Conservation (phyloP, 1,284 basidiomycete species). For the Mycena citricolor region DNA sequence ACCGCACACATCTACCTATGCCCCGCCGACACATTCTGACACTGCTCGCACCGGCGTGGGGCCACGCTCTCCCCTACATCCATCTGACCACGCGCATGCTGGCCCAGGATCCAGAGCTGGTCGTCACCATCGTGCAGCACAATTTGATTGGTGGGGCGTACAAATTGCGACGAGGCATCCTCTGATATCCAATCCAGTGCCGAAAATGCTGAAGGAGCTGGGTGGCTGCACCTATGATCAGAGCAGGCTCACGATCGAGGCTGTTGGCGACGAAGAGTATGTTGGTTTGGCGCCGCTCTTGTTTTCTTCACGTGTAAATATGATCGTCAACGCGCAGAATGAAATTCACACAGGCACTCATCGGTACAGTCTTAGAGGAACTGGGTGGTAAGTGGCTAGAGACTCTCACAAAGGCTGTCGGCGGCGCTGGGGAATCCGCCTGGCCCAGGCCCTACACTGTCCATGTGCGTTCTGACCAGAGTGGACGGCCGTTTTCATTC, state of each 20-base stretch:
- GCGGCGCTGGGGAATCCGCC: neutral
- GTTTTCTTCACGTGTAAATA: neutral
- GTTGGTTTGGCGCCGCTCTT: neutral
- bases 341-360: neutral
- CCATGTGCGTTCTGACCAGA: slow-evolving; percentile 3
- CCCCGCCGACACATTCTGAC: no score
- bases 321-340: neutral
- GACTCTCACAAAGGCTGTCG: neutral
- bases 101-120: no score
- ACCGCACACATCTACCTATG: no score
- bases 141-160: no score
- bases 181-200: no score
- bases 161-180: no score
- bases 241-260: slow-evolving; percentile 3
- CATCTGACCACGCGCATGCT: no score
- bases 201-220: slow-evolving; percentile 7
- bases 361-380: neutral
- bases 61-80: no score
- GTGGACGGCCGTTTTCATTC: neutral
- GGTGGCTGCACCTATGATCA: slow-evolving; percentile 2
- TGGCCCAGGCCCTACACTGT: slow-evolving; percentile 13
- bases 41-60: no score
- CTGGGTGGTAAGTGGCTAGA: slow-evolving; percentile 1
- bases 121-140: no score
- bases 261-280: slow-evolving; percentile 7